Conservation (phyloP, 148 eudicot genomes). For the Rhododendron vialii region DNA sequence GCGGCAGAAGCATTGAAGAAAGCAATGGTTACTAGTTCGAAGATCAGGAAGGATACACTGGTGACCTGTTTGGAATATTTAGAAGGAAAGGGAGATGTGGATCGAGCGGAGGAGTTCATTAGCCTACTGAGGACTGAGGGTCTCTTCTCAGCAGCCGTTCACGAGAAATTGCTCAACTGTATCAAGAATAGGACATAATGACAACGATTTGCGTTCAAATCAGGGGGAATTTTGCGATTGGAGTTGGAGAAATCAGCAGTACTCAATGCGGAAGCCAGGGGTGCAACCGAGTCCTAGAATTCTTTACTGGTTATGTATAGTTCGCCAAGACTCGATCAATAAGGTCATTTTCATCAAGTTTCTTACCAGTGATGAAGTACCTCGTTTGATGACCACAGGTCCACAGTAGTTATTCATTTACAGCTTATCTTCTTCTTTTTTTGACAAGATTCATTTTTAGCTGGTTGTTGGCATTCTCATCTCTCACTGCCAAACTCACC, state of each 20-base stretch:
- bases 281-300: background rate
- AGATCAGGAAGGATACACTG: background rate
- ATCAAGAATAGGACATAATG: background rate
- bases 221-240: background rate
- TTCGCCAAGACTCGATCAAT: background rate
- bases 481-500: too few relatives aligned
- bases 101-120: conserved; percentile 22
- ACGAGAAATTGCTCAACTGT: conserved; percentile 11
- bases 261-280: background rate
- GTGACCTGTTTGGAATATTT: conserved; percentile 23
- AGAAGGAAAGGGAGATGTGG: conserved; percentile 18
- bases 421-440: background rate
- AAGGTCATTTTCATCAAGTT: background rate
- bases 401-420: background rate
- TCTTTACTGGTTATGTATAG: background rate
- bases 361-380: background rate
- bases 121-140: conserved; percentile 8
- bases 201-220: background rate
- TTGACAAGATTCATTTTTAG: too few relatives aligned
- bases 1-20: conserved; percentile 32
- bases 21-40: conserved; percentile 1
- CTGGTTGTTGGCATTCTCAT: too few relatives aligned
- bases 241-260: background rate
- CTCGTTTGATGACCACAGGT: background rate
- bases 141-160: conserved; percentile 14